Conservation (phyloP, 1,284 basidiomycete species). For the Cryptococcus amylolentus region DNA sequence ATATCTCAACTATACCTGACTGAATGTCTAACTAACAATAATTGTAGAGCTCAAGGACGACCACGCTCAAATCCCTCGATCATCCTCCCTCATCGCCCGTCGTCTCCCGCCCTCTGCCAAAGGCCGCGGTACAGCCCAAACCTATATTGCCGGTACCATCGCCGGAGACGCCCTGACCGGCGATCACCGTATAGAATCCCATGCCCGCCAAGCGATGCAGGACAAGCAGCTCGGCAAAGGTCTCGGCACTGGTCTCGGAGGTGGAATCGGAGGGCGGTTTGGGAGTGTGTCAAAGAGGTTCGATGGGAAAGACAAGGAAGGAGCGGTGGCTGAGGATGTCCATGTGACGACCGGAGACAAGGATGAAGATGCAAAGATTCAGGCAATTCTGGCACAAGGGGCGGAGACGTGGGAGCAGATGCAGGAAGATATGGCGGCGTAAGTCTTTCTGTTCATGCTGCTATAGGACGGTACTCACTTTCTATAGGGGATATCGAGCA, state of each 20-base stretch:
- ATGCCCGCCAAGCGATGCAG: slow-evolving; percentile 43
- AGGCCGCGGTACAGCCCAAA: slow-evolving; percentile 87
- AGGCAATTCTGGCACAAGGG: slow-evolving; percentile 46
- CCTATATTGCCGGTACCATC: slow-evolving; percentile 67
- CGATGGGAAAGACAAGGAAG: slow-evolving; percentile 68
- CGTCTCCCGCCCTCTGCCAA: slow-evolving; percentile 72
- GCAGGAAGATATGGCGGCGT: slow-evolving; percentile 48
- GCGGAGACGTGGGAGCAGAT: slow-evolving; percentile 48
- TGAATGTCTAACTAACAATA: neutral
- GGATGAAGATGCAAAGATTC: slow-evolving; percentile 48
- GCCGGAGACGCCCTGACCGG: slow-evolving; percentile 39
- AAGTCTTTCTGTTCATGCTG: slow-evolving; percentile 12
- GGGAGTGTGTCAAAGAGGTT: slow-evolving; percentile 78
- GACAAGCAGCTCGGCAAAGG: slow-evolving; percentile 35
- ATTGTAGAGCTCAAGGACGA: slow-evolving; percentile 86
- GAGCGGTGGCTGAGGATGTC: slow-evolving; percentile 6
- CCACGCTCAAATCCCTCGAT: slow-evolving; percentile 83
- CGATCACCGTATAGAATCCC: slow-evolving; percentile 47
- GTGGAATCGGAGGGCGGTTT: slow-evolving; percentile 10
- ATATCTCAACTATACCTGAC: slow-evolving; percentile 27
- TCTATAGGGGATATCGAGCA: slow-evolving; percentile 9
- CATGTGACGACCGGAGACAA: slow-evolving; percentile 44
- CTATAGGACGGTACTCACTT: neutral
- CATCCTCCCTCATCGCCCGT: slow-evolving; percentile 88
- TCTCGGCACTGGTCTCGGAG: slow-evolving; percentile 26